A percentile compares a stretch with the other conserved stretches of the same genome.
phyloP scores from a whole-genome alignment of 2,329 filamentous ascomycete species.

The Metarhizium anisopliae region DNA sequence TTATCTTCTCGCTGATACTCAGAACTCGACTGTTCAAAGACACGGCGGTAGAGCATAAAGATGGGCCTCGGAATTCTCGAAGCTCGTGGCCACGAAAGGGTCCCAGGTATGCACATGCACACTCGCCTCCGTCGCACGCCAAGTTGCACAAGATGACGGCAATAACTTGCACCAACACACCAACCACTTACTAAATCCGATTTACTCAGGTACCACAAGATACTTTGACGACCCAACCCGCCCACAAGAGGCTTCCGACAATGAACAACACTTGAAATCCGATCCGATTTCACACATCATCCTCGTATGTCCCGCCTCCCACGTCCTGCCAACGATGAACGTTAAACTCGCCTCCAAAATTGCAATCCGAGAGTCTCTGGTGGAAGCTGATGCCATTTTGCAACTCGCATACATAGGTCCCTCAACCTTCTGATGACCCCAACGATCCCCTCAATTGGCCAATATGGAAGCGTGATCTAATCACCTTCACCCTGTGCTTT shows the following conservation, averaged over 20 bases:
- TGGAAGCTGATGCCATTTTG: background rate
- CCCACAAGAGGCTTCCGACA: conserved; percentile 32
- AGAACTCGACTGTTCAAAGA: background rate
- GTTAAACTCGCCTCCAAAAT: background rate
- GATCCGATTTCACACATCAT: conserved; percentile 56
- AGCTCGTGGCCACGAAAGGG: conserved; percentile 54
- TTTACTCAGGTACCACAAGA: conserved; percentile 45
- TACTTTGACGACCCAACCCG: conserved; percentile 53
- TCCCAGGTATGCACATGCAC: conserved; percentile 55
- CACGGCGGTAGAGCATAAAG: background rate
- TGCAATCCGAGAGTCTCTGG: background rate
- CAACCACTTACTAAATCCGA: conserved; percentile 2
- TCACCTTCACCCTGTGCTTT: conserved; percentile 69
- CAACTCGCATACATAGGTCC: conserved; percentile 34
- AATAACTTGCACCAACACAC: background rate
- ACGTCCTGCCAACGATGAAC: background rate
- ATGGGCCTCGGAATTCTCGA: conserved; percentile 62
- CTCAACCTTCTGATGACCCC: conserved; percentile 83
- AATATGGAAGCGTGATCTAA: conserved; percentile 73
- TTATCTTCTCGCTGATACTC: background rate
- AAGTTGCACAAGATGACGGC: background rate
- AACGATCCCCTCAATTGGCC: conserved; percentile 86
- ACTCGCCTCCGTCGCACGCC: background rate
- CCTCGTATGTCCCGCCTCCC: conserved; percentile 42
- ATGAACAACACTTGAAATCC: conserved; percentile 53